phyloP scores from a whole-genome alignment of 1,139 yeast species.

The Scheffersomyces parashehatae region DNA sequence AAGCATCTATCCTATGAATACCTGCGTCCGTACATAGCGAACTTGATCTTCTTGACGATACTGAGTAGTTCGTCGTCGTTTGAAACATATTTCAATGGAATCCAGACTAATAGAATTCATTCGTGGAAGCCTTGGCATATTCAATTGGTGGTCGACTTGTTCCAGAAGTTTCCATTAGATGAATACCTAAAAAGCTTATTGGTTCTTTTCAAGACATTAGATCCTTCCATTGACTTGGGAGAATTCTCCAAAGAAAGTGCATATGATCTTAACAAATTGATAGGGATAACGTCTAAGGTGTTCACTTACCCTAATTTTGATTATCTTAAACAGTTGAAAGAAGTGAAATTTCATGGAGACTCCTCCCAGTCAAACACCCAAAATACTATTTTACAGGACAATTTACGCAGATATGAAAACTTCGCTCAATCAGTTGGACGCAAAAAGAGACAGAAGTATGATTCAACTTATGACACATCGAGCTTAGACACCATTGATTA shows the following conservation, averaged over 20 bases:
- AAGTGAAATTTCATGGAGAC: background rate
- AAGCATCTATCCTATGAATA: slow-evolving; percentile 45
- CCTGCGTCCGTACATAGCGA: slow-evolving; percentile 43
- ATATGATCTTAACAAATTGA: slow-evolving; percentile 16
- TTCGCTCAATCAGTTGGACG: slow-evolving; percentile 7
- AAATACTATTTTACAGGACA: slow-evolving; percentile 16
- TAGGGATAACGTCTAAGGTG: slow-evolving; percentile 16
- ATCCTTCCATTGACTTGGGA: slow-evolving; percentile 25
- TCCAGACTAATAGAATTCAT: slow-evolving; percentile 9
- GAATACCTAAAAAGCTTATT: slow-evolving; percentile 26
- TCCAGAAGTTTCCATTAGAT: slow-evolving; percentile 36
- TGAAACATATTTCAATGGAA: slow-evolving; percentile 10
- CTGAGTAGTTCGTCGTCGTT: slow-evolving; percentile 14
- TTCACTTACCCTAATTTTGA: slow-evolving; percentile 24
- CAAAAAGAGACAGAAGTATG: slow-evolving; percentile 4
- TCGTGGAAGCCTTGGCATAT: slow-evolving; percentile 43
- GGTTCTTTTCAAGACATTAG: slow-evolving; percentile 22
- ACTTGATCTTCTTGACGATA: slow-evolving; percentile 39
- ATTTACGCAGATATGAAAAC: slow-evolving; percentile 14
- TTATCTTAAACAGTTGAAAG: slow-evolving; percentile 8
- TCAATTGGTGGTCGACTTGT: slow-evolving; percentile 32
- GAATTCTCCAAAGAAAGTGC: slow-evolving; percentile 3
- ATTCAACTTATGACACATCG: background rate
- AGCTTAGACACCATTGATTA: slow-evolving; percentile 8
- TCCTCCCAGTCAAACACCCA: slow-evolving; percentile 4